A percentile compares a stretch with the other conserved stretches of the same genome.
Conservation (phyloP, 2,329 filamentous ascomycete genomes). For the Chalaropsis ovoidea region DNA sequence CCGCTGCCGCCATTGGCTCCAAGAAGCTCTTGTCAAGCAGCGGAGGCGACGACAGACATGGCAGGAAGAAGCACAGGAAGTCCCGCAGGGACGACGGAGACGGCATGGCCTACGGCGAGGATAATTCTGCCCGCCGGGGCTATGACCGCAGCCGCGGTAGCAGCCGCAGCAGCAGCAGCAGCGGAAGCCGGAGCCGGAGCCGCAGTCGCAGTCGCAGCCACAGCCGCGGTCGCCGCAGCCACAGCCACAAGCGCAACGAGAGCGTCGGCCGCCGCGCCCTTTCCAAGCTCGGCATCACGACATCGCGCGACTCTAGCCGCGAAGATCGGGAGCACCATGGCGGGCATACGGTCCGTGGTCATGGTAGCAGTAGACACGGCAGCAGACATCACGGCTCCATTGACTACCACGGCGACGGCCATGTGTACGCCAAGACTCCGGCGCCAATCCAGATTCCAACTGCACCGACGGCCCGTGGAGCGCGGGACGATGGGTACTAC, state of each 20-base stretch:
- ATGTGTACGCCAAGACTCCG: background rate
- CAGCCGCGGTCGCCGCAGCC: slow-evolving; percentile 18
- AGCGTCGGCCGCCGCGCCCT: slow-evolving; percentile 46
- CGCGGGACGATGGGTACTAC: background rate
- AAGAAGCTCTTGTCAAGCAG: slow-evolving; percentile 41
- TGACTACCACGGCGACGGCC: background rate
- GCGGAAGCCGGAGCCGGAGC: slow-evolving; percentile 41
- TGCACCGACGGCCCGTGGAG: background rate
- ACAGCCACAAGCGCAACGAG: slow-evolving; percentile 27
- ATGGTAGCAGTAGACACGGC: background rate
- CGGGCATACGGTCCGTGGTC: background rate
- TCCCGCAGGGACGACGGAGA: slow-evolving; percentile 16
- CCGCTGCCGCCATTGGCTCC: slow-evolving; percentile 50
- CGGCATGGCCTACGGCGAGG: slow-evolving; percentile 25
- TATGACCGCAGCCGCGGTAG: slow-evolving; percentile 29
- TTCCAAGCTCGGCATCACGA: slow-evolving; percentile 51
- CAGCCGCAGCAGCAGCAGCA: slow-evolving; percentile 39
- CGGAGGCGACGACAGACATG: slow-evolving; percentile 31
- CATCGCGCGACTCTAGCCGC: slow-evolving; percentile 25
- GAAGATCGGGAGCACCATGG: background rate
- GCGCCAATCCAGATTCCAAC: background rate
- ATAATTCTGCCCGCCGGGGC: slow-evolving; percentile 43
- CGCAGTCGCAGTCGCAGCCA: slow-evolving; percentile 18
- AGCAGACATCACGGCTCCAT: background rate
- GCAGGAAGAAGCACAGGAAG: slow-evolving; percentile 26